These are phyloP conservation scores for Cercospora sp. DNA, from an alignment of 2,329 filamentous ascomycete genomes.

Conservation along the genomic window DNA sequence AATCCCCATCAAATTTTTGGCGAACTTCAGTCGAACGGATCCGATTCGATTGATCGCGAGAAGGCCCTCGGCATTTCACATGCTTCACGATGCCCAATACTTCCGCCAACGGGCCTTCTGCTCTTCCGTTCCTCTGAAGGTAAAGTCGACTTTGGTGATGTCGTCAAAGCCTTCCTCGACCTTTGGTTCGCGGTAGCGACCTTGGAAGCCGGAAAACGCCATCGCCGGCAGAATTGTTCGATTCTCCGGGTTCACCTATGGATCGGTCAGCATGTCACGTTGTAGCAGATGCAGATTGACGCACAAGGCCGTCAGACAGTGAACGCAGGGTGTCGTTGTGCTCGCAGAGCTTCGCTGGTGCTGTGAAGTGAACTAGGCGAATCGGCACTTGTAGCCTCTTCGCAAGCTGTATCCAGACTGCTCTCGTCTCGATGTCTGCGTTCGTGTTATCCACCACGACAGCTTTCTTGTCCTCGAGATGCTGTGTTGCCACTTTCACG, in stretches of 20 bases:
- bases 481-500: conserved; percentile 68
- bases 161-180: conserved; percentile 80
- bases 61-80: conserved; percentile 1
- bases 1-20: background rate
- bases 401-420: conserved; percentile 76
- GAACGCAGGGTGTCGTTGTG: conserved; percentile 88
- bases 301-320: conserved; percentile 49
- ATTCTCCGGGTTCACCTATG: conserved; percentile 77
- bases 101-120: conserved; percentile 71
- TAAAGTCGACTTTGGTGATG: conserved; percentile 71
- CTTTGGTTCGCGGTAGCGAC: conserved; percentile 71
- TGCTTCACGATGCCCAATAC: conserved; percentile 63
- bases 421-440: conserved; percentile 72
- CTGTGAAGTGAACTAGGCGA: conserved; percentile 82
- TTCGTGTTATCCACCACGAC: conserved; percentile 96
- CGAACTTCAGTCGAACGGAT: background rate
- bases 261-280: conserved; percentile 19
- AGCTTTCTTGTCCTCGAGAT: conserved; percentile 62
- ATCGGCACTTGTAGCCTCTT: conserved; percentile 70
- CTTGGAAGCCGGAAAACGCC: conserved; percentile 75
- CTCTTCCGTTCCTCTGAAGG: conserved; percentile 58
- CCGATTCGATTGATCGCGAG: conserved; percentile 1
- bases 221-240: conserved; percentile 71
- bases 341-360: conserved; percentile 66
- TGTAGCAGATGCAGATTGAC: conserved; percentile 24